Base-by-base conservation (phyloP, 2,329 filamentous ascomycete genomes). In the Didymella segeticola region DNA sequence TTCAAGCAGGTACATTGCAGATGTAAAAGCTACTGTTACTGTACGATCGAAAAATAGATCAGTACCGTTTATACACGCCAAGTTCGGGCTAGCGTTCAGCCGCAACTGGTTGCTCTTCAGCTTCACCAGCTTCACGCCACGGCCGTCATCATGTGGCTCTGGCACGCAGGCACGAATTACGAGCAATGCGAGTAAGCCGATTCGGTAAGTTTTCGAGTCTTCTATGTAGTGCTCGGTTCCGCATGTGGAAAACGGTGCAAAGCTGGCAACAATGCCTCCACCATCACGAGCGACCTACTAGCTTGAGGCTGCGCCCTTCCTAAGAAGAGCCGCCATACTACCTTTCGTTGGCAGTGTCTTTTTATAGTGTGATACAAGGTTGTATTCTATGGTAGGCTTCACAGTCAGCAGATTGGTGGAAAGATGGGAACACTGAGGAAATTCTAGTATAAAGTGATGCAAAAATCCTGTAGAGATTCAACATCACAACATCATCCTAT, bases 21-120 rank as follows among this genome's bases (percentile, higher is more conserved):
- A 34, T n/a, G 4, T 5, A 22, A 8, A 14, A 37, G 17, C 34
- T 15, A 17, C 11, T n/a, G 36, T 17, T 6, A 4, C 34, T 36
- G 20, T 9, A 27, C 29, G 10, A 15, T 36, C 31, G 20, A 38
- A 46, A 46, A 52, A 52, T 46, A 52, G 41, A 34, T 46, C 41
- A 26, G 11, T 19, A 45, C 47, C 47, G 39, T 45, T 27, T 39
- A 26, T 17, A 27, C 20, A 31, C 33, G 3, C 41, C 33, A 8
- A 17, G 2, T 23, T n/a, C 3, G 11, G 42, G 42, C 34, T 52
- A 52, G 41, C 34, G 22, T 14, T 46, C 42, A 41, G 48, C 48
- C 48, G 42, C 48, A 52, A 36, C n/a, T 27, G 17, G 15, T 27
- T 26, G 33, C n/a, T 45, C 22, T 25, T 26, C 41, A 27, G 41